Evolutionary conservation across 73 alveolate species (phyloP), one percentile per base, ranked within the genome.

Genomic region (Symbiodinium natans): DNA sequence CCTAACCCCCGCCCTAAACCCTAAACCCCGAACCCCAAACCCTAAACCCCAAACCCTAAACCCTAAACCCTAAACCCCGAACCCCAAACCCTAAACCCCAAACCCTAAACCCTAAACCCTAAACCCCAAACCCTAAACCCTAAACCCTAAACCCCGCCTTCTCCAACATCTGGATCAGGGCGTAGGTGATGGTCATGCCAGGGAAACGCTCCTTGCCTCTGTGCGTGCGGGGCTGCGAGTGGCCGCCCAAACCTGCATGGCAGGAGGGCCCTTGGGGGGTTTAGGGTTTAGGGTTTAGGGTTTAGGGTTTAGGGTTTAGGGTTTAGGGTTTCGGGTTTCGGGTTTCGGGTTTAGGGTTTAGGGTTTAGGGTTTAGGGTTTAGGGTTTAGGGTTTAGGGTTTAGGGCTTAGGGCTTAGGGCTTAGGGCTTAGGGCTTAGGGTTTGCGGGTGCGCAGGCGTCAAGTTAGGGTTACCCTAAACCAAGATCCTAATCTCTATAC

Each of bases 211-310:
- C 82, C 83, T 86, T 86, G 9, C 83, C 94, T n/a, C 99, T 48
- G 71, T 93, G 99, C 33, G 99, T 93, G 82, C 99, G 92, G 17
- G 82, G 83, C 34, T 52, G 56, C 54, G 93, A 74, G 84, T 93
- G 99, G 42, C 99, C 99, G 5, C 99, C 99, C 36, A 93, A 71
- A n/a, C n/a, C n/a, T n/a, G 31, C 93, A 93, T 38, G 99, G 59
- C 36, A 93, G 33, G 36, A 93, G 33, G 85, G 99, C 74, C 83
- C 84, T 73, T 4, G 29, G 80, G 39, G 80, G 36, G 19, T n/a
- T 29, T 29, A 36, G 80, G 36, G 27, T 63, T 6, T 36, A 56
- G 36, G 31, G 39, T 63, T 3, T n/a, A 5, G 40, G 19, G 38
- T 63, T 63, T 29, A 27, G 38, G 77, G 31, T 21, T 4, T 13